Evolutionary conservation across 1,284 basidiomycete species (phyloP).

Genomic region (Hypsizygus ulmarius): DNA sequence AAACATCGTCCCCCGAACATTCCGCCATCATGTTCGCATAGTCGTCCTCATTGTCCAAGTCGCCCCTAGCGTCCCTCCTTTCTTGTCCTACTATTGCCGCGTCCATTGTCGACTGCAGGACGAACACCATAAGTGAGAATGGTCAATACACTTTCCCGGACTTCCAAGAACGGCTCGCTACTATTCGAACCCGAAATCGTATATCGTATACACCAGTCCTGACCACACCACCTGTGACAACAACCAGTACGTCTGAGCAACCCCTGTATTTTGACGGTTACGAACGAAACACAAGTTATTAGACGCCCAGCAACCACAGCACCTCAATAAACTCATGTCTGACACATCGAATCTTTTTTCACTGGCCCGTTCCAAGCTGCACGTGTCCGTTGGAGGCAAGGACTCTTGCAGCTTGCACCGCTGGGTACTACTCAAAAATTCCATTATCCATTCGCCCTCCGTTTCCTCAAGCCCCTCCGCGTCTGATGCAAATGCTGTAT

Average conservation of each 20-base stretch:
- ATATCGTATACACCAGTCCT: conserved; percentile 71
- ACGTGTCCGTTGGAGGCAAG: conserved; percentile 54
- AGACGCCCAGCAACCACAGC: conserved; percentile 7
- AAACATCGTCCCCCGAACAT: conserved; percentile 26
- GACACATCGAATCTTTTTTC: conserved; percentile 49
- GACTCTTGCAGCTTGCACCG: conserved; percentile 75
- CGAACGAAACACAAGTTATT: conserved; percentile 4
- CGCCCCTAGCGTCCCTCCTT: conserved; percentile 20
- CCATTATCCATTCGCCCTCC: conserved; percentile 55
- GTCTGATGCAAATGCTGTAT: conserved; percentile 37
- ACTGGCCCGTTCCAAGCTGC: conserved; percentile 74
- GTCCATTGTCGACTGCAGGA: conserved; percentile 39
- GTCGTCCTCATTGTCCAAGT: conserved; percentile 20
- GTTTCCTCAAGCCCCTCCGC: conserved; percentile 31
- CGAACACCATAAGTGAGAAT: conserved; percentile 54
- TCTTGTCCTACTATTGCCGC: conserved; percentile 28
- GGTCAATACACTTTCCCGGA: conserved; percentile 77
- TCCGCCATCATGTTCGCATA: conserved; percentile 46
- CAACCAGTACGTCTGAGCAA: conserved; percentile 18
- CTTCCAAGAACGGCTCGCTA: conserved; percentile 78
- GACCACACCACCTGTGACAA: conserved; percentile 26
- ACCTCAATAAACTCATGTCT: conserved; percentile 22
- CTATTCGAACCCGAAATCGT: conserved; percentile 83
- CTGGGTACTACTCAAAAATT: conserved; percentile 85
- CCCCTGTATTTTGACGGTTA: conserved; percentile 10